Conservation (phyloP, 768 basidiomycete species). For the Scleroderma bovista region DNA sequence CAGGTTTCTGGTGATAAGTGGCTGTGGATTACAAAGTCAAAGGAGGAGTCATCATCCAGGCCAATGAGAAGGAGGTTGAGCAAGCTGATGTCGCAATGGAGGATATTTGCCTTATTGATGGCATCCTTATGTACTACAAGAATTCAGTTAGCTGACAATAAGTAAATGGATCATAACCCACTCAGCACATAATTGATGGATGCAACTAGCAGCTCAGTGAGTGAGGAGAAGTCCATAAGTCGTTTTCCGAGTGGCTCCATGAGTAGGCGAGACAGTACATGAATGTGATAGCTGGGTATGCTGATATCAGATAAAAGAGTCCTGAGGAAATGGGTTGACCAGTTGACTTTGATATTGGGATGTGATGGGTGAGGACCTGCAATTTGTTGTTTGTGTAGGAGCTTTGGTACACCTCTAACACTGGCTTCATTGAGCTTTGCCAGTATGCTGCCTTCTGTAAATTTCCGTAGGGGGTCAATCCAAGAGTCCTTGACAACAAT, state of each 20-base stretch:
- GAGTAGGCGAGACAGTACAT: not conserved
- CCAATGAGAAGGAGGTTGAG: slow-evolving; percentile 4
- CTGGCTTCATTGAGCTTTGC: not conserved
- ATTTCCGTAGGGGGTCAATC: not conserved
- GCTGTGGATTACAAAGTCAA: too few species aligned
- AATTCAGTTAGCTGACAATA: too few species aligned
- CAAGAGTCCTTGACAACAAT: slow-evolving; percentile 5
- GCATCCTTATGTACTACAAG: not conserved
- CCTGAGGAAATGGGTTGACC: not conserved
- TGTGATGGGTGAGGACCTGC: not conserved
- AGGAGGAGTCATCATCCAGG: not conserved
- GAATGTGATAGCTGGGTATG: not conserved
- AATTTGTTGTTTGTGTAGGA: slow-evolving; percentile 1
- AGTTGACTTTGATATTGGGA: too few species aligned
- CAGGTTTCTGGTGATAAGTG: not conserved
- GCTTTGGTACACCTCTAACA: not conserved
- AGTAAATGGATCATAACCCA: not conserved
- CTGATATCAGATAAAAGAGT: not conserved
- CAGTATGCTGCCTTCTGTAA: slow-evolving; percentile 3
- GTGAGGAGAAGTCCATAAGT: not conserved
- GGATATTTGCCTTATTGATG: not conserved
- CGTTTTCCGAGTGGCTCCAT: not conserved
- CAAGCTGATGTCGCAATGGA: slow-evolving; percentile 5
- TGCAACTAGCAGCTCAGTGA: slow-evolving; percentile 2
- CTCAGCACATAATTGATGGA: slow-evolving; percentile 1